These are phyloP conservation scores for Aureobasidium vineae DNA, from an alignment of 2,329 filamentous ascomycete species.

Conservation along the genomic window DNA sequence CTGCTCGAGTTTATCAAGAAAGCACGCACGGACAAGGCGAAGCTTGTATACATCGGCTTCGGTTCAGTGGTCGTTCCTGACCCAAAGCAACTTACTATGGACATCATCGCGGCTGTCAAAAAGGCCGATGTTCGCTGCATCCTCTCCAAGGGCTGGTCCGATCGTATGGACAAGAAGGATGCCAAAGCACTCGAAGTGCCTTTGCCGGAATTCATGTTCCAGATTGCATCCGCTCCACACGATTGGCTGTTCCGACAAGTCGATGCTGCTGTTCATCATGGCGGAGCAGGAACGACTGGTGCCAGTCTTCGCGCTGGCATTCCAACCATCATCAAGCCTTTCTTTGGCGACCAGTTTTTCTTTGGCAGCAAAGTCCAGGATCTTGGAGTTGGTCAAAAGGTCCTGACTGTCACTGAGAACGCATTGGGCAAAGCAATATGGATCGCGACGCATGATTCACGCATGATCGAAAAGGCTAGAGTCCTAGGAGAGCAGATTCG, in stretches of 20 bases:
- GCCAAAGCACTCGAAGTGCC: constrained; percentile 62
- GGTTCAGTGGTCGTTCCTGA: constrained; percentile 94
- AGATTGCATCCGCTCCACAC: constrained; percentile 80
- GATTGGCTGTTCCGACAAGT: constrained; percentile 96
- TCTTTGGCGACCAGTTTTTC: constrained; percentile 98
- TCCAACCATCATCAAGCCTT: constrained; percentile 91
- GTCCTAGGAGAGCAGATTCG: constrained; percentile 84
- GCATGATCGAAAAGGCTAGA: constrained; percentile 85
- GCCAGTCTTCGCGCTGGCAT: constrained; percentile 87
- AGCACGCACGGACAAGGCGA: constrained; percentile 78
- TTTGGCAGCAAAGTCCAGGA: constrained; percentile 89
- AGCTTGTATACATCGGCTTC: constrained; percentile 95
- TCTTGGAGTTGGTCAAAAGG: constrained; percentile 82
- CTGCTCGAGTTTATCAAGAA: constrained; percentile 78
- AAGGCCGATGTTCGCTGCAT: constrained; percentile 94
- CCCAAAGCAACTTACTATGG: constrained; percentile 80
- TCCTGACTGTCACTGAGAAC: constrained; percentile 86
- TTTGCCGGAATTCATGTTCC: constrained; percentile 75
- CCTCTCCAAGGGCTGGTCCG: constrained; percentile 95
- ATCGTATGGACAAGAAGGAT: constrained; percentile 65
- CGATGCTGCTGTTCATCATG: constrained; percentile 91
- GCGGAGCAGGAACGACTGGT: constrained; percentile 90
- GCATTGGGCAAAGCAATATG: constrained; percentile 83
- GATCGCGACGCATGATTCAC: constrained; percentile 84
- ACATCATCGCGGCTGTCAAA: constrained; percentile 86